Evolutionary conservation across 495 filamentous ascomycete species (phyloP), one percentile per base, ranked within the genome.

Genomic region (Penicillium samsonianum): DNA sequence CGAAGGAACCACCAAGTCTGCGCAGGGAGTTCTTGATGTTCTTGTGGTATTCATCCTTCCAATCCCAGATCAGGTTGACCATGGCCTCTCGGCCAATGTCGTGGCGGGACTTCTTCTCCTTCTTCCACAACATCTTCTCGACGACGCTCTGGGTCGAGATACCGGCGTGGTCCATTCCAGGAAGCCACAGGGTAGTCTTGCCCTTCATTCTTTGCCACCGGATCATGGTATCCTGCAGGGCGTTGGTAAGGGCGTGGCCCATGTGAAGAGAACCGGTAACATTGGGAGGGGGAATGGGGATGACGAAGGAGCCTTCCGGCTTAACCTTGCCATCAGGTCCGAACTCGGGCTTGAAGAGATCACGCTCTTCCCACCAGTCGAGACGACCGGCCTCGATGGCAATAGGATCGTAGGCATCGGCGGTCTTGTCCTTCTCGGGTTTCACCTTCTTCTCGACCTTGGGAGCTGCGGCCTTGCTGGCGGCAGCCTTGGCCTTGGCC

Each of bases 81-180:
- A 91, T 87, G 38, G 70, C 72, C 25, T 77, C 65, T 48, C 88
- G 79, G 46, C 87, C 87, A 26, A 90, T 70, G 60, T 90, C 87
- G 59, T 87, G 77, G 45, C 87, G 78, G 11, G 84, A 86, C 73
- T 87, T 82, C 64, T 84, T 74, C 60, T 86, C 76, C 56, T 81
- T 78, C 69, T 85, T 82, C 79, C 81, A 88, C 17, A 91, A 75
- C 84, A 85, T 87, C 65, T 89, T 89, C 73, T 90, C 88, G 25
- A 91, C 87, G 45, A 91, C 88, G 43, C 76, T 83, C 71, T 91
- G 88, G 26, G 88, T 91, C 2, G 86, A 84, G 62, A 91, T 90
- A 73, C 87, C 86, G 31, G 88, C 88, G 69, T 91, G 88, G 65
- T 90, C 88, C 71, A 86, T 88, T 50, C 88, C 88, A 3, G 88